phyloP scores from a whole-genome alignment of 2,329 filamentous ascomycete species.

The Teratosphaeria nubilosa region DNA sequence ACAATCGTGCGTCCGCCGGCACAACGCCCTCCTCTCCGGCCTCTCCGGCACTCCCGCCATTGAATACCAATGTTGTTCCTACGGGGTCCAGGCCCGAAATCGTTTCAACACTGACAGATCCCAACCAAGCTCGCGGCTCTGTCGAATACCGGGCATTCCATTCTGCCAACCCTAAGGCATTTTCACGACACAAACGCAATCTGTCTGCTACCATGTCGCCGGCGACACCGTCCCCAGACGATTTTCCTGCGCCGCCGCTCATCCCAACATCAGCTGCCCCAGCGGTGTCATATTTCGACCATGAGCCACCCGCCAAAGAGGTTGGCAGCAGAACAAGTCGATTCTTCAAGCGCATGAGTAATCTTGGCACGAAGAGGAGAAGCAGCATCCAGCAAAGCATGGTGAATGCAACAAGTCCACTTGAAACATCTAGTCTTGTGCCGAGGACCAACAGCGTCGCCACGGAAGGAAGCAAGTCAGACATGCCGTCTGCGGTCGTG shows the following conservation, averaged over 20 bases:
- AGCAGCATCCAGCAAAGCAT: conserved; percentile 1
- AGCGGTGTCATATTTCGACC: conserved; percentile 27
- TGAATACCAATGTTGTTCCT: conserved; percentile 1
- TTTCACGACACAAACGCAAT: conserved; percentile 9
- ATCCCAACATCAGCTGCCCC: conserved; percentile 15
- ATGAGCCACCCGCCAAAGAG: conserved; percentile 33
- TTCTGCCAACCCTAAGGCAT: conserved; percentile 11
- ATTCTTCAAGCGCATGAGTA: conserved; percentile 53
- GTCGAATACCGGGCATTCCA: conserved; percentile 10
- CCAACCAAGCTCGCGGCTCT: conserved; percentile 4
- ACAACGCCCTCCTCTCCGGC: neutral
- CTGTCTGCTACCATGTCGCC: conserved; percentile 4
- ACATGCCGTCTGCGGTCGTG: conserved; percentile 49
- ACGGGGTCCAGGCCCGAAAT: neutral
- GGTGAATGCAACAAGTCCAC: neutral
- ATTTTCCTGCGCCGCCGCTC: conserved; percentile 16
- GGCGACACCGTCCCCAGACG: conserved; percentile 7
- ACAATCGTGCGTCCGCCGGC: conserved; percentile 25
- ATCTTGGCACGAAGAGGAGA: conserved; percentile 21
- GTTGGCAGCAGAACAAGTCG: conserved; percentile 47
- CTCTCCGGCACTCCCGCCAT: conserved; percentile 4
- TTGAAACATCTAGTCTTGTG: neutral
- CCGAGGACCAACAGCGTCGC: conserved; percentile 1
- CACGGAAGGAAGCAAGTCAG: conserved; percentile 10
- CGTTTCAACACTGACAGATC: neutral